These are phyloP conservation scores for Aspergillus steynii DNA, from an alignment of 495 filamentous ascomycete species.

Conservation along the genomic window DNA sequence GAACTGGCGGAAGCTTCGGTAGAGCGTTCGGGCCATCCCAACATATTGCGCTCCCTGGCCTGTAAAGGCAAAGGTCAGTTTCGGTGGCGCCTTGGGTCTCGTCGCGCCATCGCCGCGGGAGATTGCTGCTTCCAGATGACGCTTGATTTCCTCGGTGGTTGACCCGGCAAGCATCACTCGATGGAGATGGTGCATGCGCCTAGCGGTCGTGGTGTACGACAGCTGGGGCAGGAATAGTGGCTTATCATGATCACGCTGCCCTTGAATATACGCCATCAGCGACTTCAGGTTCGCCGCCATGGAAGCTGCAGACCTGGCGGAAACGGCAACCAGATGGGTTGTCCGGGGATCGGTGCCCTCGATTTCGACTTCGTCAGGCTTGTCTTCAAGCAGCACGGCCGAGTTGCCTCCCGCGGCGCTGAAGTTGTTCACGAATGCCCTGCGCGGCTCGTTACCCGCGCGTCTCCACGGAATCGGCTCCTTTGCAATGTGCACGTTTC, in stretches of 20 bases:
- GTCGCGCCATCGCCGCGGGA: background rate
- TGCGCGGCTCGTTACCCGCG: conserved; percentile 58
- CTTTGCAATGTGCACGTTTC: conserved; percentile 68
- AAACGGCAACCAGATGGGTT: conserved; percentile 48
- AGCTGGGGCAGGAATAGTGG: conserved; percentile 38
- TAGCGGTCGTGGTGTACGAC: conserved; percentile 77
- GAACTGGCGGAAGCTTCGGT: conserved; percentile 23
- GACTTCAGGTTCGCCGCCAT: conserved; percentile 53
- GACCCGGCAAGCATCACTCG: conserved; percentile 59
- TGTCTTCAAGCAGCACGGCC: conserved; percentile 53
- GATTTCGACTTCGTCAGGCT: conserved; percentile 31
- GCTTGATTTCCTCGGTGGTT: conserved; percentile 1
- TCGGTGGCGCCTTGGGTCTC: background rate
- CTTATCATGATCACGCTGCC: too few species aligned
- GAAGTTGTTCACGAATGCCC: conserved; percentile 69
- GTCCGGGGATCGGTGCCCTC: conserved; percentile 54
- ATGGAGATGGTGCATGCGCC: conserved; percentile 73
- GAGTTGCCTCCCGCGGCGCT: conserved; percentile 56
- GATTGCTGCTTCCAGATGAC: background rate
- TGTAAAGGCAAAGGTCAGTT: conserved; percentile 62
- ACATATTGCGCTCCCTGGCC: conserved; percentile 66
- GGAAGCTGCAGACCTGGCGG: conserved; percentile 50
- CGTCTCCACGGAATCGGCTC: conserved; percentile 59
- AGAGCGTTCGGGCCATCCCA: conserved; percentile 31
- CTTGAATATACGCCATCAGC: conserved; percentile 50